Base-by-base conservation (phyloP, 2,329 filamentous ascomycete species). In the Pochonia chlamydosporia region DNA sequence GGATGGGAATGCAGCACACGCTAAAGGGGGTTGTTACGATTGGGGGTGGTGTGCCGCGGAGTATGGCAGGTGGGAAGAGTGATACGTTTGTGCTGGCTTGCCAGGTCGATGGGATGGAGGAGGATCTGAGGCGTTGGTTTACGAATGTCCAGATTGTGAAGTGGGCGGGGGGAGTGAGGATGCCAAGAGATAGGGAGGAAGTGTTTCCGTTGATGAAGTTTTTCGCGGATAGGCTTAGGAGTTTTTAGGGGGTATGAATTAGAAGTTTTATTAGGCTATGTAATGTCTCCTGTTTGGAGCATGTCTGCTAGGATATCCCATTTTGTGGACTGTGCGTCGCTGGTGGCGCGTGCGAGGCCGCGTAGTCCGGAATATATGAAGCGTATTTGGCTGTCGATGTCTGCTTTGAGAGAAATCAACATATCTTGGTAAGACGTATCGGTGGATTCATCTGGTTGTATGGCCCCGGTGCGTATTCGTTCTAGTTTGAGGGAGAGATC, bases 181-280 rank as follows among this genome's bases (percentile, higher is more conserved):
- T 96, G 91, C 89, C 90, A n/a, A 72, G 74, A 40, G 85, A 76
- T 61, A 75, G 85, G 45, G 89, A 95, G 10, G 91, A 97, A 73
- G 91, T 95, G 77, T 61, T 91, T 58, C 90, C 91, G 1, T 78
- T 96, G 50, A 96, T 96, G 89, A 81, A 85, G 59, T 96, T 85
- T 57, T 78, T 90, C 57, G 84, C 84, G 0, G 76, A 84, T 43
- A 76, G 84, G 58, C 64, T 93, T 16, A 59, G 47, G 25, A 55
- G 49, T 23, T 45, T 9, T 53, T 52, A 37, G 43, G 9, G 8
- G 13, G 36, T 11, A 16, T 31, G 23, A n/a, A 16, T 18, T 30
- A 25, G 40, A 9, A 30, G 20, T 42, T 45, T 45, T 21, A 25
- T 37, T 39, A 18, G 11, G 11, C 24, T 33, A 21, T 37, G 18